Evolutionary conservation across 257 asterid genomes (phyloP), one percentile per base, ranked within the genome.

Genomic region (Solanum habrochaites): DNA sequence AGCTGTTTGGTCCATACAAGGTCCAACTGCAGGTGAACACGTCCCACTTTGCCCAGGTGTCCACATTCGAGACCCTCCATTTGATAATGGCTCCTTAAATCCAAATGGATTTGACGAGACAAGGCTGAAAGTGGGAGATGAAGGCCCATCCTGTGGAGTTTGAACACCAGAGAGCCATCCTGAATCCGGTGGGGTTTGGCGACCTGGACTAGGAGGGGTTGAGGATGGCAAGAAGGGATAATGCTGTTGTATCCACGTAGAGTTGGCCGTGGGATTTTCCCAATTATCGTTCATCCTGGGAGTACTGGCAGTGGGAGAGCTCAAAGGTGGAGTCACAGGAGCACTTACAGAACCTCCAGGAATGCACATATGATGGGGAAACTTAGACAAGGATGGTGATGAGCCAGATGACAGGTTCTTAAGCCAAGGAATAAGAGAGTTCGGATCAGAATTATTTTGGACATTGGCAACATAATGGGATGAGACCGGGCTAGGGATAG

Each of bases 41-140:
- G 98, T 95, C 31, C 99, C 99, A 83, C 99, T 96, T 89, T 97
- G 99, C 39, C 98, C 97, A 1, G 99, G 99, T 49, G 99, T 95
- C 98, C 98, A 97, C 98, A 96, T 92, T 7, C 96, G 96, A 13
- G 99, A 96, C 29, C 99, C 99, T 69, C 96, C 96, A 45, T 93
- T 95, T 15, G 98, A 97, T 32, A 92, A 87, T 29, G 98, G 96
- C 78, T 93, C 98, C 91, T 87, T 94, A 88, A 91, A 89, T 85
- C 94, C 94, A 87, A 96, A 96, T 29, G 98, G 96, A 87, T 93
- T 97, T 20, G 96, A 90, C 11, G 98, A 92, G 83, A 97, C 96
- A 29, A 95, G 96, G 91, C 96, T 96, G 89, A 96, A 96, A 3
- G 99, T 97, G 5, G 99, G 99, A 86, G 99, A 97, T 11, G 96